Conservation (phyloP, 2,329 filamentous ascomycete genomes). For the Phialemoniopsis sp. region DNA sequence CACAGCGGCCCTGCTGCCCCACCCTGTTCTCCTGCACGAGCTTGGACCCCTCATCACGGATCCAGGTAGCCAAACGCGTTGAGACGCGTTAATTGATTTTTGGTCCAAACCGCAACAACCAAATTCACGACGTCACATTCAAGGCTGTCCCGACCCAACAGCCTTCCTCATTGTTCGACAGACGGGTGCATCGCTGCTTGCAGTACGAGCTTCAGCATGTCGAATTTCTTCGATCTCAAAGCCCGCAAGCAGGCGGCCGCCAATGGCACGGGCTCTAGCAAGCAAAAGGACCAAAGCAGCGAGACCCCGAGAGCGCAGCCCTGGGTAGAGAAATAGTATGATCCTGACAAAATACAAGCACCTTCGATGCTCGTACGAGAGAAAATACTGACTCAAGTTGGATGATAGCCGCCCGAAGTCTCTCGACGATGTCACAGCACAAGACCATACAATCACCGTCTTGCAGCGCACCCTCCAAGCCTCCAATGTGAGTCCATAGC, state of each 20-base stretch:
- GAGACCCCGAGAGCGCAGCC: conserved; percentile 70
- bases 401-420: conserved; percentile 77
- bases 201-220: conserved; percentile 46
- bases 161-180: not conserved
- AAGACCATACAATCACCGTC: conserved; percentile 94
- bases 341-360: not conserved
- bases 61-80: not conserved
- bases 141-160: not conserved
- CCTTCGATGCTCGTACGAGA: not conserved
- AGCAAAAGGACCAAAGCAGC: conserved; percentile 59
- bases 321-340: conserved; percentile 99
- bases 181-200: not conserved
- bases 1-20: too few relatives aligned
- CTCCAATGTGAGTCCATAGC: conserved; percentile 63
- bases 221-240: conserved; percentile 94
- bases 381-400: conserved; percentile 19
- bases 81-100: conserved; percentile 24
- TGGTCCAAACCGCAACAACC: too few relatives aligned
- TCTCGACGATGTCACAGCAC: conserved; percentile 89
- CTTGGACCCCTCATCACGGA: too few relatives aligned
- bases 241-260: conserved; percentile 76
- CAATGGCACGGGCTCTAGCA: conserved; percentile 58
- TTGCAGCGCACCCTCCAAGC: conserved; percentile 91
- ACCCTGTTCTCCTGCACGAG: too few relatives aligned
- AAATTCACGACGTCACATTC: not conserved